Conservation (phyloP, 805 yeast species). For the Spathaspora boniae region DNA sequence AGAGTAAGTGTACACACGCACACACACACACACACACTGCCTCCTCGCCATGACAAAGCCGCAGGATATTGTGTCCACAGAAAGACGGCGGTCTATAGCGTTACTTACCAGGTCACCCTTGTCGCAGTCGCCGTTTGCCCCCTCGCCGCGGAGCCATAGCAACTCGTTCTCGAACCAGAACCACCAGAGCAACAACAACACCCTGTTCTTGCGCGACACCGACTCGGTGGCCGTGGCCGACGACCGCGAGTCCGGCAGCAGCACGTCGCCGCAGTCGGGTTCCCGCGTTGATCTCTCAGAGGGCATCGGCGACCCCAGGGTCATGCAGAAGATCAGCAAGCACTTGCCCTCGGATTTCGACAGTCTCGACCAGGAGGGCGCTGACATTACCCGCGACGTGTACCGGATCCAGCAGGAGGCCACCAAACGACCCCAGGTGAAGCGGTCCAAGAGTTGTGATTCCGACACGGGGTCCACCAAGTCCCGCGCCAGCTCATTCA, state of each 20-base stretch:
- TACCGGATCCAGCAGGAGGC: constrained; percentile 26
- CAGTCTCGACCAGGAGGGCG: constrained; percentile 43
- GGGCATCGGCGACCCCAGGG: constrained; percentile 28
- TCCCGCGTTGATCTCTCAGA: constrained; percentile 15
- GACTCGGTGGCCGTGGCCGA: constrained; percentile 8
- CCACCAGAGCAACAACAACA: constrained; percentile 13
- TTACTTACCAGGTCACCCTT: constrained; percentile 28
- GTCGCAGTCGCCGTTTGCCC: constrained; percentile 20
- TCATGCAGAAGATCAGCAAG: constrained; percentile 29
- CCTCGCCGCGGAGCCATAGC: constrained; percentile 14
- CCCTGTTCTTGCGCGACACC: constrained; percentile 18
- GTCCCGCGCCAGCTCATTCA: constrained; percentile 59
- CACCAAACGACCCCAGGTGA: constrained; percentile 10
- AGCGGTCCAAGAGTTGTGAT: constrained; percentile 16
- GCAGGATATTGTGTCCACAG: constrained; percentile 2
- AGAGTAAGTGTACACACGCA: no score
- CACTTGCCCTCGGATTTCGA: constrained; percentile 32
- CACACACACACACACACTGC: not conserved
- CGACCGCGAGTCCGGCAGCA: not conserved
- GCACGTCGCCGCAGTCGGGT: constrained; percentile 12
- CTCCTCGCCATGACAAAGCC: constrained; percentile 2
- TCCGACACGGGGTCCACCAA: constrained; percentile 2
- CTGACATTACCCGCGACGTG: constrained; percentile 50
- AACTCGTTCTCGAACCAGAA: constrained; percentile 4
- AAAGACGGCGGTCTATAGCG: constrained; percentile 28